Percentiles rank a stretch among this genome's conserved stretches.
These are phyloP conservation scores for Hibiscus trionum DNA, from an alignment of 345 rosid genomes.

Conservation along the genomic window DNA sequence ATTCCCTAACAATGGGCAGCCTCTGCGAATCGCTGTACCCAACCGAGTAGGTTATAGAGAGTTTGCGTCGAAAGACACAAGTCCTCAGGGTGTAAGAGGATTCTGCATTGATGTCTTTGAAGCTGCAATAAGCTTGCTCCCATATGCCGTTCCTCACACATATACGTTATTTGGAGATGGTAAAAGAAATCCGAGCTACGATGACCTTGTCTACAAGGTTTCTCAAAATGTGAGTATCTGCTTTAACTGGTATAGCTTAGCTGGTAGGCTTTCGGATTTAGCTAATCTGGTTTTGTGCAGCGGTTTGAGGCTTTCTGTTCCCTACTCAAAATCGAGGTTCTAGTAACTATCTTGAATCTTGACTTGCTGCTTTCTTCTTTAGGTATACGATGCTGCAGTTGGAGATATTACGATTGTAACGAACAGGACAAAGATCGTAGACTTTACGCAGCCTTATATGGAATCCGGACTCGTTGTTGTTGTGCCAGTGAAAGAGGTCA, in stretches of 20 bases:
- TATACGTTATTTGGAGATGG: slow-evolving; percentile 71
- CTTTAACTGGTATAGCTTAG: neutral
- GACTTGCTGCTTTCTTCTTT: slow-evolving; percentile 21
- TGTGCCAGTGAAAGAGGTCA: slow-evolving; percentile 57
- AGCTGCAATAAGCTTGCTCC: slow-evolving; percentile 72
- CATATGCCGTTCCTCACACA: slow-evolving; percentile 70
- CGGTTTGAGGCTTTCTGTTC: neutral
- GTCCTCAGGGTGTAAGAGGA: slow-evolving; percentile 71
- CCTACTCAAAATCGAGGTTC: neutral
- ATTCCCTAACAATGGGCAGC: slow-evolving; percentile 75
- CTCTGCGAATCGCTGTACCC: slow-evolving; percentile 73
- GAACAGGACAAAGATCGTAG: slow-evolving; percentile 77
- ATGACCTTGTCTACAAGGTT: slow-evolving; percentile 47
- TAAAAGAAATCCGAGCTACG: slow-evolving; percentile 53
- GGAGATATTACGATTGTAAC: slow-evolving; percentile 71
- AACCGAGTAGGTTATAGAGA: slow-evolving; percentile 57
- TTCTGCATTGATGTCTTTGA: slow-evolving; percentile 87
- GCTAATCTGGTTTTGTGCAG: neutral
- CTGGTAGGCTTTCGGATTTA: neutral
- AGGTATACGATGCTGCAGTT: slow-evolving; percentile 75
- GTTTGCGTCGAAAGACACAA: slow-evolving; percentile 45
- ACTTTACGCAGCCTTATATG: slow-evolving; percentile 85
- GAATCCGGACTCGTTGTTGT: slow-evolving; percentile 86
- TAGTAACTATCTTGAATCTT: slow-evolving; percentile 14
- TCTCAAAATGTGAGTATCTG: slow-evolving; percentile 51